Evolutionary conservation across 169 alveolate species (phyloP).

Genomic region (Plasmodium malariae): DNA sequence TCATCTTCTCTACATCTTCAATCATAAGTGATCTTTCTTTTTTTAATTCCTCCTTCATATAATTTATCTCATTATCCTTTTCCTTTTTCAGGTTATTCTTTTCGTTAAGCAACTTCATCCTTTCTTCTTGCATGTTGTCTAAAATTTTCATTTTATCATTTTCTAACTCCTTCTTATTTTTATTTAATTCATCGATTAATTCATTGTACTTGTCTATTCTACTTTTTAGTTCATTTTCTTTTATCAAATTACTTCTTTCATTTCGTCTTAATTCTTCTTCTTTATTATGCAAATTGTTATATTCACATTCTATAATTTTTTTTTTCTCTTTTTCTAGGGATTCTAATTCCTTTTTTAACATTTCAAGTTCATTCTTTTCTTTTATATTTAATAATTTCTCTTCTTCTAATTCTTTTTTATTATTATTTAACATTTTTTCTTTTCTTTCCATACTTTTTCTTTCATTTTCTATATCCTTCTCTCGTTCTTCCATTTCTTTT

Average conservation of each 20-base stretch:
- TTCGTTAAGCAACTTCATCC: conserved; percentile 35
- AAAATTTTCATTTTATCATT: conserved; percentile 53
- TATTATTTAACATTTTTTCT: conserved; percentile 52
- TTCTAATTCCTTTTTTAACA: conserved; percentile 68
- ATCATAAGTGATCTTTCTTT: conserved; percentile 63
- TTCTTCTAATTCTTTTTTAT: conserved; percentile 63
- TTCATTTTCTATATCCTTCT: conserved; percentile 58
- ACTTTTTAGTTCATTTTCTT: conserved; percentile 61
- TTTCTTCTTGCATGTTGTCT: conserved; percentile 46
- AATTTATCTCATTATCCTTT: conserved; percentile 51
- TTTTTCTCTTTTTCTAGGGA: conserved; percentile 69
- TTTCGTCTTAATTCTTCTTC: conserved; percentile 75
- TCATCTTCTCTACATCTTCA: conserved; percentile 62
- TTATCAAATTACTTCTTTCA: conserved; percentile 52
- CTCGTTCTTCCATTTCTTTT: conserved; percentile 74
- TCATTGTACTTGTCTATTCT: conserved; percentile 74
- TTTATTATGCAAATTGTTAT: conserved; percentile 57
- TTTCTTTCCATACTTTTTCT: conserved; percentile 61
- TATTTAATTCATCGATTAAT: conserved; percentile 54
- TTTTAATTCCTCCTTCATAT: conserved; percentile 58
- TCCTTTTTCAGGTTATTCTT: conserved; percentile 48
- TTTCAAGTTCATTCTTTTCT: conserved; percentile 68
- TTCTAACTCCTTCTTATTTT: conserved; percentile 55
- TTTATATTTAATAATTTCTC: conserved; percentile 49
- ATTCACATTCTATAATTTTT: conserved; percentile 64